Evolutionary conservation across 2,329 filamentous ascomycete species (phyloP).

Genomic region (Aspergillus felis): DNA sequence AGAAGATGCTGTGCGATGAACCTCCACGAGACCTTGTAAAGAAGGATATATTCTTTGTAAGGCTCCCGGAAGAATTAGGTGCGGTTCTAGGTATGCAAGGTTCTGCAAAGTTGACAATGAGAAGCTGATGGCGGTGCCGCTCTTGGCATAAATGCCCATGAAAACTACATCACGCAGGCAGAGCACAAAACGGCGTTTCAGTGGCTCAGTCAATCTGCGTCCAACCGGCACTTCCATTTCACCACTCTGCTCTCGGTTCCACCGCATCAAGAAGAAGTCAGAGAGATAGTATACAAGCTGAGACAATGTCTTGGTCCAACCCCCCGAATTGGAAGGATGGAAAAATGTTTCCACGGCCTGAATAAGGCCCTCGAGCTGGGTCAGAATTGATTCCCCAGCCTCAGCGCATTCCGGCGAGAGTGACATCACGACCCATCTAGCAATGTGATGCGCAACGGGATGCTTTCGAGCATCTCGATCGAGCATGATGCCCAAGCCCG

Average conservation of each 20-base stretch:
- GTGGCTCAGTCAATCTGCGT: conserved; percentile 70
- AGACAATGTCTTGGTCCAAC: conserved; percentile 84
- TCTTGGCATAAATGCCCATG: conserved; percentile 98
- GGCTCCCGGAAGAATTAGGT: conserved; percentile 86
- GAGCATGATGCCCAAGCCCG: conserved; percentile 78
- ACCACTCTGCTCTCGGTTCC: conserved; percentile 90
- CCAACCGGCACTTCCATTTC: conserved; percentile 83
- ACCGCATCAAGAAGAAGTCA: conserved; percentile 95
- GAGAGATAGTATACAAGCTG: conserved; percentile 90
- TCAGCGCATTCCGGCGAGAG: conserved; percentile 79
- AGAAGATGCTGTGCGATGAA: conserved; percentile 92
- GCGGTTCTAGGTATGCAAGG: conserved; percentile 84
- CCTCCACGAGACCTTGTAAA: conserved; percentile 92
- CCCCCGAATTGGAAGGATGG: conserved; percentile 92
- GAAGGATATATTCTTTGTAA: conserved; percentile 95
- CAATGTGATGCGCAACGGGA: conserved; percentile 85
- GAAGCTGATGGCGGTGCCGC: conserved; percentile 83
- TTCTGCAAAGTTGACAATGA: conserved; percentile 87
- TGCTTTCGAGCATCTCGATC: conserved; percentile 94
- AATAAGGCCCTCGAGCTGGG: conserved; percentile 83
- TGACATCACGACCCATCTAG: conserved; percentile 88
- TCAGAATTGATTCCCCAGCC: conserved; percentile 72
- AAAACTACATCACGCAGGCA: conserved; percentile 90
- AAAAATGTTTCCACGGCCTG: conserved; percentile 98
- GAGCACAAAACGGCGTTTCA: conserved; percentile 85